These are phyloP conservation scores for Cudoniella acicularis DNA, from an alignment of 495 filamentous ascomycete genomes.

Conservation along the genomic window DNA sequence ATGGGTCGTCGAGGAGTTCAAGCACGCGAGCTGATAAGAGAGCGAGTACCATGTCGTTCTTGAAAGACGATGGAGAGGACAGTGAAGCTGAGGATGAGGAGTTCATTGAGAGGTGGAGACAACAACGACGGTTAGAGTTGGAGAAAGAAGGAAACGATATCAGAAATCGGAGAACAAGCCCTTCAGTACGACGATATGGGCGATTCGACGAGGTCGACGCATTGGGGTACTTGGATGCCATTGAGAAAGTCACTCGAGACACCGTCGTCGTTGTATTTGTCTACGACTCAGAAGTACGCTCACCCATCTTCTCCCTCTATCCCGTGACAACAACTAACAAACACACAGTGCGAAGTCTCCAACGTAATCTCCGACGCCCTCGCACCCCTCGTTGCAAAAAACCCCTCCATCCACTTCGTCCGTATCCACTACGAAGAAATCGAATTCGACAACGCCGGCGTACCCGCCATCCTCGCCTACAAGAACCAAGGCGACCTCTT, in stretches of 20 bases:
- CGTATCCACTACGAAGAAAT: conserved; percentile 90
- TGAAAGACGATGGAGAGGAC: conserved; percentile 38
- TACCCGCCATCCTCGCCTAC: conserved; percentile 88
- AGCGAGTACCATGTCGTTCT: conserved; percentile 13
- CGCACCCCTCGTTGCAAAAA: conserved; percentile 60
- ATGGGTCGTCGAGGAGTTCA: background rate
- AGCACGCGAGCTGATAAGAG: conserved; percentile 20
- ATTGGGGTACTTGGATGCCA: conserved; percentile 85
- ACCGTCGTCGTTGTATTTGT: conserved; percentile 93
- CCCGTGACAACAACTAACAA: conserved; percentile 5
- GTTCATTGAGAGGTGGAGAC: conserved; percentile 81
- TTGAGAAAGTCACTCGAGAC: conserved; percentile 79
- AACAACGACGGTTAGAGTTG: conserved; percentile 72
- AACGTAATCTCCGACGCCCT: conserved; percentile 73
- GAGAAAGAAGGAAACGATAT: conserved; percentile 37
- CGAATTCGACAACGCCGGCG: conserved; percentile 87
- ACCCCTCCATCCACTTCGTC: conserved; percentile 76
- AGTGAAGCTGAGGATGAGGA: conserved; percentile 71
- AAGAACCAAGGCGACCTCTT: conserved; percentile 82
- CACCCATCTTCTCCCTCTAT: conserved; percentile 1
- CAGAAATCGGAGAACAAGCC: conserved; percentile 58
- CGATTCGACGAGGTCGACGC: conserved; percentile 82
- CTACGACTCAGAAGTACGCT: conserved; percentile 79
- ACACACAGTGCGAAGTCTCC: conserved; percentile 66
- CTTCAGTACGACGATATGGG: conserved; percentile 72